Conservation (phyloP, 2,329 filamentous ascomycete genomes). For the Trichoderma sp. region DNA sequence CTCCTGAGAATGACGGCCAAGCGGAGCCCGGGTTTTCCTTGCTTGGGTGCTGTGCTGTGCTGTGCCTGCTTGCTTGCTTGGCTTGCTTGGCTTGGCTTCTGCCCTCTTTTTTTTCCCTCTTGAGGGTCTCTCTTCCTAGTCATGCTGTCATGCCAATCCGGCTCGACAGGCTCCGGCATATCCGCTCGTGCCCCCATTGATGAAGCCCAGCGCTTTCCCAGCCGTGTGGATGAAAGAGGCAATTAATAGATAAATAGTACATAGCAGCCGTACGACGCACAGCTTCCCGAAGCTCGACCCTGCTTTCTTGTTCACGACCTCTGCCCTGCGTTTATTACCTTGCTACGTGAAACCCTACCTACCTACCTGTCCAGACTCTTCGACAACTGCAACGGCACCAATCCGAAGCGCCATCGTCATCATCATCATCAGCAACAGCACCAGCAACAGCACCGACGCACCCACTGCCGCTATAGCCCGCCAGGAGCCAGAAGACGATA, state of each 20-base stretch:
- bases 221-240: slow-evolving; percentile 2
- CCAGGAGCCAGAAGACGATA: slow-evolving; percentile 16
- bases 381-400: background rate
- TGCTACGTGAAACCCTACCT: background rate
- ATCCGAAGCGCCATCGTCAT: background rate
- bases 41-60: no score
- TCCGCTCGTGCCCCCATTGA: slow-evolving; percentile 15
- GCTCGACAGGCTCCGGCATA: slow-evolving; percentile 26
- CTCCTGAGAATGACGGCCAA: slow-evolving; percentile 1
- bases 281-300: slow-evolving; percentile 4
- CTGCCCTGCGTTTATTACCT: no score
- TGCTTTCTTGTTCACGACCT: background rate
- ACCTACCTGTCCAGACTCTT: no score
- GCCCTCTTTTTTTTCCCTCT: background rate
- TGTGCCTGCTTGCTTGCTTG: background rate
- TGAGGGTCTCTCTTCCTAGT: slow-evolving; percentile 19
- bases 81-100: slow-evolving; percentile 22
- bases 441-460: background rate
- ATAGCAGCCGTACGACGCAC: background rate
- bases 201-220: slow-evolving; percentile 1
- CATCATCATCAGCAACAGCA: background rate
- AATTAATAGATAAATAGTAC: slow-evolving; percentile 26
- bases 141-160: slow-evolving; percentile 29
- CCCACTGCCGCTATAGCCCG: slow-evolving; percentile 3
- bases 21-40: slow-evolving; percentile 8